Percentiles rank a stretch among this genome's conserved stretches.
Evolutionary conservation across 225 moss, liverwort and hornwort genomes (phyloP).

Genomic region (Polytrichum commune): DNA sequence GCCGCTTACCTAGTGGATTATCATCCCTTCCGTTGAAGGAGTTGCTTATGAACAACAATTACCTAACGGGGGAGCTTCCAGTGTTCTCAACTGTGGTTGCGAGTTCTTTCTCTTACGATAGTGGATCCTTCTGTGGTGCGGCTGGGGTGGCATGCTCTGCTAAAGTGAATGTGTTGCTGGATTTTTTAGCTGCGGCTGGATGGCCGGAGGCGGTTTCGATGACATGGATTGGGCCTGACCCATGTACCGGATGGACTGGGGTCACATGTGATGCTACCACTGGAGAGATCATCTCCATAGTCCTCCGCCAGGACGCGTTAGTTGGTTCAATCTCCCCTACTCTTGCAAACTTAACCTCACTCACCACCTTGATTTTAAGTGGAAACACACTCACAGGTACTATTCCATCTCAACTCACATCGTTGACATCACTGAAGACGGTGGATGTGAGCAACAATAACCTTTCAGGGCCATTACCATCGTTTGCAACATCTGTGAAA

Average conservation of each 20-base stretch:
- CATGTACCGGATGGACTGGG: slow-evolving; percentile 67
- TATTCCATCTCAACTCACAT: slow-evolving; percentile 44
- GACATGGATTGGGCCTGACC: slow-evolving; percentile 66
- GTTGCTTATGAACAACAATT: slow-evolving; percentile 26
- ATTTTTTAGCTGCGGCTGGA: slow-evolving; percentile 58
- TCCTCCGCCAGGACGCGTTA: slow-evolving; percentile 32
- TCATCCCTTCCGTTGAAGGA: slow-evolving; percentile 19
- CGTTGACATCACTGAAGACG: slow-evolving; percentile 46
- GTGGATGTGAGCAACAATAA: slow-evolving; percentile 83
- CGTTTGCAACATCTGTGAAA: slow-evolving; percentile 43
- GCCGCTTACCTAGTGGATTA: slow-evolving; percentile 23
- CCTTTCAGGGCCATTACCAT: slow-evolving; percentile 61
- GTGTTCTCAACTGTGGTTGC: background rate
- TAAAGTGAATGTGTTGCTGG: slow-evolving; percentile 59
- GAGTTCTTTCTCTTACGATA: background rate
- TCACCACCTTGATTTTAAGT: slow-evolving; percentile 43
- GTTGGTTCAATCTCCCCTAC: slow-evolving; percentile 57
- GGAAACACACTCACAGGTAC: slow-evolving; percentile 58
- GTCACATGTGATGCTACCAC: slow-evolving; percentile 38
- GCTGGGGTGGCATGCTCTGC: slow-evolving; percentile 53
- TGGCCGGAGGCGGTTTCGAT: slow-evolving; percentile 50
- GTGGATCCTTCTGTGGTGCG: slow-evolving; percentile 42
- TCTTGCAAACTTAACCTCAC: slow-evolving; percentile 49
- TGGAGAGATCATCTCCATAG: slow-evolving; percentile 16
- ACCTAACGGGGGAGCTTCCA: slow-evolving; percentile 37